These are phyloP conservation scores for Aspergillus affinis DNA, from an alignment of 495 filamentous ascomycete species.

Conservation along the genomic window DNA sequence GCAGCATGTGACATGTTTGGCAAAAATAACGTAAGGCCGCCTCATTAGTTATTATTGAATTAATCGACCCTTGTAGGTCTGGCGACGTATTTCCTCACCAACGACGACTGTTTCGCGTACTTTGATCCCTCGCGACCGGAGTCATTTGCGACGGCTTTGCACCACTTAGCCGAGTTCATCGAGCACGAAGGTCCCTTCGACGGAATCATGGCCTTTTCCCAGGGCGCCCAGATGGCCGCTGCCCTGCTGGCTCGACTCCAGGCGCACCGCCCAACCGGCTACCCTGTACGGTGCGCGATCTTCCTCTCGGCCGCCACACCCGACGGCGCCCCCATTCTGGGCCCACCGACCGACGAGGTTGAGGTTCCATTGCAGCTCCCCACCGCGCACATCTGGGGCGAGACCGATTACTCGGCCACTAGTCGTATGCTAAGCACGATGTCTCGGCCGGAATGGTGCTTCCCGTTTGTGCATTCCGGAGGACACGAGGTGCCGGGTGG, in stretches of 20 bases:
- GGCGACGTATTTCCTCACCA: no score
- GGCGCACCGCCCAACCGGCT: not conserved
- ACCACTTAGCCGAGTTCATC: conserved; percentile 15
- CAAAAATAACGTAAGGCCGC: no score
- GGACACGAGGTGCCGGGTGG: conserved; percentile 24
- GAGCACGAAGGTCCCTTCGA: conserved; percentile 34
- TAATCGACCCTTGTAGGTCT: no score
- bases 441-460: conserved; percentile 12
- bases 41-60: no score
- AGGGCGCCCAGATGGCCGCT: conserved; percentile 20
- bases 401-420: conserved; percentile 15
- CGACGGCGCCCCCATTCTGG: no score
- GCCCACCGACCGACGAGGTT: no score
- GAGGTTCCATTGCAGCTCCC: conserved; percentile 11
- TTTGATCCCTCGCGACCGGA: conserved; percentile 5
- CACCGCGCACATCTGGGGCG: conserved; percentile 28
- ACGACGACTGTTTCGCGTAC: conserved; percentile 10
- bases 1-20: no score
- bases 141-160: conserved; percentile 5
- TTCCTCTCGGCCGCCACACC: conserved; percentile 8
- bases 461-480: conserved; percentile 17
- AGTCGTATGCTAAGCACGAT: conserved; percentile 9
- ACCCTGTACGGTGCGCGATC: conserved; percentile 5
- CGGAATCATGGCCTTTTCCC: conserved; percentile 36
- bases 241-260: conserved; percentile 8